phyloP scores from a whole-genome alignment of 2,329 filamentous ascomycete species.

The Akanthomyces uredinophilus region DNA sequence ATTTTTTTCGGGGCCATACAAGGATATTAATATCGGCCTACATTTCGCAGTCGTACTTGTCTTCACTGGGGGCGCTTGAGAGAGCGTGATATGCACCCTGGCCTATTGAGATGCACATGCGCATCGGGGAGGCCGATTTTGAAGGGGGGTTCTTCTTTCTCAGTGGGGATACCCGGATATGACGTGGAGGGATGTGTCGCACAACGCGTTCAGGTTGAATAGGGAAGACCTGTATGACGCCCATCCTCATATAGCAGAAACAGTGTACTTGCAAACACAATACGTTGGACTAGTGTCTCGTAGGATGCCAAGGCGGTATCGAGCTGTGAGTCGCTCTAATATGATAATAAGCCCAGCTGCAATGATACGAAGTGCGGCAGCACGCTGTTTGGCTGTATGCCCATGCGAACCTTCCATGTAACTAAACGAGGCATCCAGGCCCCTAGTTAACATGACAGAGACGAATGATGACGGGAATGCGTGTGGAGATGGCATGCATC shows the following conservation, averaged over 20 bases:
- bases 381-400: neutral
- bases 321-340: neutral
- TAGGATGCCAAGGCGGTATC: neutral
- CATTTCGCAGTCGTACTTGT: neutral
- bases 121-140: constrained; percentile 2
- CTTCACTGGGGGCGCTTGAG: neutral
- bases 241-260: neutral
- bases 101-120: neutral
- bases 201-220: neutral
- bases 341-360: neutral
- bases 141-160: neutral
- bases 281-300: neutral
- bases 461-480: neutral
- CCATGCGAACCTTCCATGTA: neutral
- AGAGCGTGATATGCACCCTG: neutral
- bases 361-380: neutral
- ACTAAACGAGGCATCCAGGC: neutral
- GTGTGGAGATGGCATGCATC: neutral
- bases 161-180: neutral
- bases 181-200: neutral
- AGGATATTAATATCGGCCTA: neutral
- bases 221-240: neutral
- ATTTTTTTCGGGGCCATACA: neutral
- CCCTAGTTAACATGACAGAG: neutral
- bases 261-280: neutral